A percentile compares a stretch with the other conserved stretches of the same genome.
Conservation (phyloP, 2,329 filamentous ascomycete genomes). For the Hypoxylon sp. region DNA sequence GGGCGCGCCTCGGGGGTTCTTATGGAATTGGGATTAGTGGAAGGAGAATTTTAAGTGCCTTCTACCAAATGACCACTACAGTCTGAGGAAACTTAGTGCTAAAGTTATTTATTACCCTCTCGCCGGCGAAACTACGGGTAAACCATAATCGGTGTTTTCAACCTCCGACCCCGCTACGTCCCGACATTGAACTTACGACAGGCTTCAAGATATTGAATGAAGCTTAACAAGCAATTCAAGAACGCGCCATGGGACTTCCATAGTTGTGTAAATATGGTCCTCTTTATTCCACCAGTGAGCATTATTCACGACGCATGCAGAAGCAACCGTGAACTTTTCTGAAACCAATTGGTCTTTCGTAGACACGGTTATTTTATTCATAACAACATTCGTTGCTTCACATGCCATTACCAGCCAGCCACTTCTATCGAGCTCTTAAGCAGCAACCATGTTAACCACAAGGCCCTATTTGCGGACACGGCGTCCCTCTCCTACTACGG, state of each 20-base stretch:
- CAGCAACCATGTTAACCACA: slow-evolving; percentile 71
- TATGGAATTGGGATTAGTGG: slow-evolving; percentile 68
- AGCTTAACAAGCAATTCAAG: neutral
- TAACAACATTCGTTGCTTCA: neutral
- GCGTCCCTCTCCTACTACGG: slow-evolving; percentile 87
- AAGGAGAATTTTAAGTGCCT: slow-evolving; percentile 68
- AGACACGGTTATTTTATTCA: neutral
- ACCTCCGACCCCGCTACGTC: slow-evolving; percentile 7
- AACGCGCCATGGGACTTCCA: neutral
- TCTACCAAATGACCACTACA: slow-evolving; percentile 75
- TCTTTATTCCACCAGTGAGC: neutral
- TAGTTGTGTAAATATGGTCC: neutral
- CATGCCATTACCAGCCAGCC: slow-evolving; percentile 4
- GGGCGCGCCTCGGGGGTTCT: slow-evolving; percentile 72
- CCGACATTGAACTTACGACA: neutral
- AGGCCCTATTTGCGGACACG: slow-evolving; percentile 72
- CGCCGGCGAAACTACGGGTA: slow-evolving; percentile 31
- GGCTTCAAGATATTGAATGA: slow-evolving; percentile 9
- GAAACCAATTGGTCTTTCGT: neutral
- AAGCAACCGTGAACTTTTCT: neutral
- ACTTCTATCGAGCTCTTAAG: neutral
- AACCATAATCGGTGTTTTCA: neutral
- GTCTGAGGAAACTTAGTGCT: slow-evolving; percentile 55
- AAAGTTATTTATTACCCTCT: neutral
- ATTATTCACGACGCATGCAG: neutral